phyloP scores from a whole-genome alignment of 1,284 basidiomycete species.

The Prillingera fragicola region DNA sequence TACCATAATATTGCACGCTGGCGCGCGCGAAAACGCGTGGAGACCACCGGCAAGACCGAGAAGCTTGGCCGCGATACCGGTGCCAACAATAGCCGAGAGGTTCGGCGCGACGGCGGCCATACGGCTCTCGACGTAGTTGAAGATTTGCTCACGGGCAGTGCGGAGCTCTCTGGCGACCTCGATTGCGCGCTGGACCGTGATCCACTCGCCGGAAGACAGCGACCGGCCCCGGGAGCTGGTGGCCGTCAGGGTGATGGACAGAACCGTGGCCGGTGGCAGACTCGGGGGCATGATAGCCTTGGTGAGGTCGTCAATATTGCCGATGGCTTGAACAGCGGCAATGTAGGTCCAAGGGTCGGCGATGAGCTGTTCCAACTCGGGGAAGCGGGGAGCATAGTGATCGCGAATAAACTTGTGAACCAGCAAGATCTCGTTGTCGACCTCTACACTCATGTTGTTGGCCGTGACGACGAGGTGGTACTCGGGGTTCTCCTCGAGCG shows the following conservation, averaged over 20 bases:
- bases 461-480: constrained; percentile 94
- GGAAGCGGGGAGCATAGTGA: constrained; percentile 92
- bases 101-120: constrained; percentile 98
- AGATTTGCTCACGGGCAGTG: constrained; percentile 86
- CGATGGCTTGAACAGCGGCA: constrained; percentile 79
- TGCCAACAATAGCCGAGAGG: constrained; percentile 94
- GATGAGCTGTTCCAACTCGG: constrained; percentile 92
- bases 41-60: constrained; percentile 95
- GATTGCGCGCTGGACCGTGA: constrained; percentile 74
- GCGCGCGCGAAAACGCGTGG: constrained; percentile 84
- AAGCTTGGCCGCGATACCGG: constrained; percentile 94
- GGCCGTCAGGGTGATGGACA: constrained; percentile 93
- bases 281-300: constrained; percentile 74
- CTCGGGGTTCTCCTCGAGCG: constrained; percentile 88
- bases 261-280: constrained; percentile 84
- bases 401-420: constrained; percentile 99
- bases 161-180: constrained; percentile 82
- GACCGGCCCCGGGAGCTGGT: constrained; percentile 78
- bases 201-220: constrained; percentile 68
- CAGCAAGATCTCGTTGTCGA: constrained; percentile 95
- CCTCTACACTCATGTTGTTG: constrained; percentile 96
- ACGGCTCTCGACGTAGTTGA: constrained; percentile 97
- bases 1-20: constrained; percentile 90
- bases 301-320: constrained; percentile 77
- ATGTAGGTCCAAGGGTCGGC: constrained; percentile 89